A percentile compares a stretch with the other conserved stretches of the same genome.
phyloP scores from a whole-genome alignment of 257 asterid species.

The Lavandula angustifolia region DNA sequence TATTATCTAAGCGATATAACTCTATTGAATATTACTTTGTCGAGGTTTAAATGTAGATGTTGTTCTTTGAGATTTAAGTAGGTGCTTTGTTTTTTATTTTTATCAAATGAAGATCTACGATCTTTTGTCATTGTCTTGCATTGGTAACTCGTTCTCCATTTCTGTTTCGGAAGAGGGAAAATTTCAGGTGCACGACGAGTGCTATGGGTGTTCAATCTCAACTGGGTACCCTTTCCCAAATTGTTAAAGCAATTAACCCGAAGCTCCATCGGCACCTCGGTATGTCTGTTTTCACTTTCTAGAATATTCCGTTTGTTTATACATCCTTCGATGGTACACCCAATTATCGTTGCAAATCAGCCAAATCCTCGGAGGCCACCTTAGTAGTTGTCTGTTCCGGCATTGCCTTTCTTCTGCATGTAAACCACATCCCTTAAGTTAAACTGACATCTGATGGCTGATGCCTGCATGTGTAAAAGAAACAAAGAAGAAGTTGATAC shows the following conservation, averaged over 20 bases:
- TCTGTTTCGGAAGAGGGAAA: conserved; percentile 69
- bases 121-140: conserved; percentile 17
- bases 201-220: conserved; percentile 95
- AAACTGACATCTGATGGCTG: not conserved
- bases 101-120: conserved; percentile 17
- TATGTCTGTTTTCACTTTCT: conserved; percentile 44
- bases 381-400: conserved; percentile 12
- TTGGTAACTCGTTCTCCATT: conserved; percentile 33
- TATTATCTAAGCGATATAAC: too few species aligned
- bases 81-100: conserved; percentile 14
- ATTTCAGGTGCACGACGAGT: conserved; percentile 73
- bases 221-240: conserved; percentile 74
- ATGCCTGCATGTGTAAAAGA: not conserved
- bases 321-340: conserved; percentile 6
- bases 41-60: too few species aligned
- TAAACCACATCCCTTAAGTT: not conserved
- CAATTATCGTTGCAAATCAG: not conserved
- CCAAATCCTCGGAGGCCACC: not conserved
- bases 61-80: conserved; percentile 12
- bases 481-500: conserved; percentile 7
- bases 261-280: conserved; percentile 96
- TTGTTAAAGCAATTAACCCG: conserved; percentile 84
- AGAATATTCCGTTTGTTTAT: conserved; percentile 21
- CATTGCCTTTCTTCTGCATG: not conserved
- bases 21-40: too few species aligned